Evolutionary conservation across 768 basidiomycete species (phyloP), one percentile per base, ranked within the genome.

Genomic region (Coprinopsis strossmayeri): DNA sequence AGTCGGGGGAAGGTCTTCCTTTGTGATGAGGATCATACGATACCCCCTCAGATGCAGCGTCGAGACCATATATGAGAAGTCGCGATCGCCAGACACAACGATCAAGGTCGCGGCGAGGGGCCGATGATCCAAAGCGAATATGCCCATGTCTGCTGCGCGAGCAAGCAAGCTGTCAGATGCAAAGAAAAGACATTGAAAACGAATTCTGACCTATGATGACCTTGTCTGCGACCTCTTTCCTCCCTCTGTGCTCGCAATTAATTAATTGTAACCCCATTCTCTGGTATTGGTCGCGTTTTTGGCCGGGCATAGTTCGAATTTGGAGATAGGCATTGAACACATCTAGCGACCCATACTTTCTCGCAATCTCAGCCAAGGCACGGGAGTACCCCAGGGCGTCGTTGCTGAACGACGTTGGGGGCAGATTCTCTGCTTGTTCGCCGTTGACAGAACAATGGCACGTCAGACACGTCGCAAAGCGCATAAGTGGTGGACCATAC

Each of bases 191-290:
- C 18, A 15, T 17, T 18, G 15, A 32, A 9, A 17, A n/a, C n/a
- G n/a, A n/a, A n/a, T n/a, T n/a, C 45, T 9, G n/a, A 46, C 45
- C 30, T 3, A 46, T 46, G 28, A 46, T 46, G 5, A 46, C 34
- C 18, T 46, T 46, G 30, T 46, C 45, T 11, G 30, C 32, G 9
- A 32, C 20, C 13, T 46, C 45, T 18, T 46, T 46, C 7, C 18
- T 2, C 11, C 45, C 30, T 18, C 18, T 20, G 28, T 27, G 27
- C 5, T 20, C 23, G 21, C 45, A 46, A 3, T 17, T 7, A 3
- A 46, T 20, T 18, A 34, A 21, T 15, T 27, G n/a, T 3, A 32
- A 15, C 10, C 45, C 45, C 27, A 5, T 30, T 11, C 28, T 18
- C 28, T 46, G 45, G 21, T 34, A 32, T 15, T 32, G 30, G 30